Evolutionary conservation across 75 land plant genomes (phyloP).

Genomic region (Chamaecyparis obtusa): DNA sequence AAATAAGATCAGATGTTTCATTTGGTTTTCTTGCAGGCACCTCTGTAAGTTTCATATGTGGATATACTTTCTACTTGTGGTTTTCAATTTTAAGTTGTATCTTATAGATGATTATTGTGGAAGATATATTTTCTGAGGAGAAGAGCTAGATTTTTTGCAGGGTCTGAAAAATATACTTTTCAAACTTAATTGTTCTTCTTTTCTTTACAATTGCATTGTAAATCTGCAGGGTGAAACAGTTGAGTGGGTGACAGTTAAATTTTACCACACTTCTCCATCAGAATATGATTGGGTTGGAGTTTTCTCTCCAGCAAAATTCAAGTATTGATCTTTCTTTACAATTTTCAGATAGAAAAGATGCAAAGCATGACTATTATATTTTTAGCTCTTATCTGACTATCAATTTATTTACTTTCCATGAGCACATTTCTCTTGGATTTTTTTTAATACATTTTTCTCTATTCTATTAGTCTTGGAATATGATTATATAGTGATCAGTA

Average conservation of each 20-base stretch:
- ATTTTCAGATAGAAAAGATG: background rate
- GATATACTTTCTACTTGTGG: background rate
- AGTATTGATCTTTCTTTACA: constrained; percentile 26
- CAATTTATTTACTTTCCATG: background rate
- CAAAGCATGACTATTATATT: background rate
- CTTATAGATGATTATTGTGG: background rate
- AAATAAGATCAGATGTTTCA: background rate
- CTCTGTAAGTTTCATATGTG: background rate
- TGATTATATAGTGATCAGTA: background rate
- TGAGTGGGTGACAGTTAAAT: constrained; percentile 69
- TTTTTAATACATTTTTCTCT: background rate
- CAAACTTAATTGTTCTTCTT: background rate
- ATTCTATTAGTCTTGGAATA: background rate
- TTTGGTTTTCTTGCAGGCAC: background rate
- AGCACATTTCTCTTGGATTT: background rate
- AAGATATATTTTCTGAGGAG: background rate
- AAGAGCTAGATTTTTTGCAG: background rate
- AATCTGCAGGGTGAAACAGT: constrained; percentile 54
- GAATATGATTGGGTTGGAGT: constrained; percentile 92
- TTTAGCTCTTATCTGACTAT: background rate
- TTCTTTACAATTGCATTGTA: background rate
- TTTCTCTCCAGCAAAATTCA: constrained; percentile 92
- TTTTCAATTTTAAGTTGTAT: background rate
- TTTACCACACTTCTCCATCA: constrained; percentile 47
- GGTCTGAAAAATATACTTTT: background rate